Evolutionary conservation across 768 basidiomycete genomes (phyloP), one percentile per base, ranked within the genome.

Genomic region (Dentipellis fragilis): DNA sequence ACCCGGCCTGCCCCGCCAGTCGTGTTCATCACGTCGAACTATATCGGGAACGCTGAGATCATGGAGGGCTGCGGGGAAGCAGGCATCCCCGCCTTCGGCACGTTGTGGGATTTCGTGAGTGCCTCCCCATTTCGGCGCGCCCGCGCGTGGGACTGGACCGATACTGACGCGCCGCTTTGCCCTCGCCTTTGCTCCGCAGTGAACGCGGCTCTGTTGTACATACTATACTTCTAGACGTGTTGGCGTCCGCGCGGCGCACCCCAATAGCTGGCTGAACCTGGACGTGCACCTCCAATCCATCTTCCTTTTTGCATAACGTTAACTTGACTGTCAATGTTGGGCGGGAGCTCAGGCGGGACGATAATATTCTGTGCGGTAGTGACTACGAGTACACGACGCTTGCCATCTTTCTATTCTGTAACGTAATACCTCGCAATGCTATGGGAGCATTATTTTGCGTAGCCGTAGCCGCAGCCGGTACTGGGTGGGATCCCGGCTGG

Each of bases 21-120:
- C 37, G 71, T 75, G 6, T 71, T 75, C 62, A 73, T 75, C 57
- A 75, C 74, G 2, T 73, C 73, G 12, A 74, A 74, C 57, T 71
- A 63, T 50, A 62, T 62, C 19, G 74, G 74, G 2, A 73, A 75
- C 63, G 66, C 65, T 29, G 73, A 74, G 63, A 70, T 75, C 48
- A 75, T 73, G 72, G 68, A 66, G 54, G 73, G 71, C 5, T 69
- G 69, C 59, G 69, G 68, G 57, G 66, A 64, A 55, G 66, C 64
- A 36, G 67, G 67, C 29, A 70, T 73, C 46, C 71, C 70, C 48
- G 68, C 67, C 50, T 73, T 73, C 54, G 72, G 72, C 50, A 61
- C 72, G 55, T 53, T 60, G 17, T 60, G 61, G 61, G 61, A 62
- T 42, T 62, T 57, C 29, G 61, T 62, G 22, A 23, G 60, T 59